These are phyloP conservation scores for Acanthamoeba sp. DNA, from an alignment of 208 protist genomes.

Conservation along the genomic window DNA sequence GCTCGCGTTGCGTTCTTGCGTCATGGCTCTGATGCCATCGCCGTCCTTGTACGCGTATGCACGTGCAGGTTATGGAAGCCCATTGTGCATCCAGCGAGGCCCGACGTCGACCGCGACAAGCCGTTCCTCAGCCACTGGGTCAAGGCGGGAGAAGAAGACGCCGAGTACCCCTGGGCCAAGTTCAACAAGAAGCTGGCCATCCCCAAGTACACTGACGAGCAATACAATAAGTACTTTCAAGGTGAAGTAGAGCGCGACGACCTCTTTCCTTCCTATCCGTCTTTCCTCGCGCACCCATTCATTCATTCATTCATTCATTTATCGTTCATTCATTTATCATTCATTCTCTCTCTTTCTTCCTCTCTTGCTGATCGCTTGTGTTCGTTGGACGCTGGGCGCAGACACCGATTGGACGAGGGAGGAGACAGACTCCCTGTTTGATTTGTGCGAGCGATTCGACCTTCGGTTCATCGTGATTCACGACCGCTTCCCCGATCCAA, in stretches of 20 bases:
- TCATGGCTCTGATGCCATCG: neutral
- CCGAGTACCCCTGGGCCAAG: slow-evolving; percentile 67
- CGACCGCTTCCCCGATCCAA: slow-evolving; percentile 60
- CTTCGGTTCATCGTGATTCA: slow-evolving; percentile 75
- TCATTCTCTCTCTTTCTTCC: too few relatives aligned
- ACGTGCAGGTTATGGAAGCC: slow-evolving; percentile 27
- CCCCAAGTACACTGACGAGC: slow-evolving; percentile 68
- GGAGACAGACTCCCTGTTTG: slow-evolving; percentile 75
- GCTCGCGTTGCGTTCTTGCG: too few relatives aligned
- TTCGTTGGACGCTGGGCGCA: too few relatives aligned
- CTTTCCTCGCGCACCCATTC: too few relatives aligned
- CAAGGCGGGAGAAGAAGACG: slow-evolving; percentile 18
- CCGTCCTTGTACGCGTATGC: neutral
- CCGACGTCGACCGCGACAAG: neutral
- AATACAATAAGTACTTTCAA: slow-evolving; percentile 71
- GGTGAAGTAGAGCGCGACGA: too few relatives aligned
- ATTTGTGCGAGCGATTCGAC: slow-evolving; percentile 74
- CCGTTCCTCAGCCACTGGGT: slow-evolving; percentile 67
- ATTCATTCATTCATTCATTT: too few relatives aligned
- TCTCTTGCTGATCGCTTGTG: too few relatives aligned
- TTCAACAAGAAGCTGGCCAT: slow-evolving; percentile 73
- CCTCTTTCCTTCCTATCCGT: too few relatives aligned
- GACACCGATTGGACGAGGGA: slow-evolving; percentile 54
- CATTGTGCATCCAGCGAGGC: slow-evolving; percentile 56
- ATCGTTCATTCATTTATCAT: too few relatives aligned